Conservation (phyloP, 495 filamentous ascomycete genomes). For the Venustampulla echinocandica region DNA sequence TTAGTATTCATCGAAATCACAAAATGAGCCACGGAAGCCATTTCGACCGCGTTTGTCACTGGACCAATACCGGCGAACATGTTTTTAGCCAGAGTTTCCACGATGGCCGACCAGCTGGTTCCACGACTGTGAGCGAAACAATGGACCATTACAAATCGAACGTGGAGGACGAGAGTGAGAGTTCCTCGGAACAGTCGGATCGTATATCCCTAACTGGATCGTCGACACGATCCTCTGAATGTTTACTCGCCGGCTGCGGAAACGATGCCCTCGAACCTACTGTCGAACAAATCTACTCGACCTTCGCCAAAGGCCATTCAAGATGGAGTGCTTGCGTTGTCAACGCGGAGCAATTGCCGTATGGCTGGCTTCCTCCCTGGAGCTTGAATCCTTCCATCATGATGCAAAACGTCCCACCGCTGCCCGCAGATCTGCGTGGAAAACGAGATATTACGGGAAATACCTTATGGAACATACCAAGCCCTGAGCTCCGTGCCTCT, state of each 20-base stretch:
- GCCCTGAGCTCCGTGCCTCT: neutral
- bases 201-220: no score
- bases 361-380: neutral
- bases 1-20: no score
- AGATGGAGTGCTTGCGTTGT: constrained; percentile 1
- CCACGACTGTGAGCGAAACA: no score
- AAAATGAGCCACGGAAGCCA: no score
- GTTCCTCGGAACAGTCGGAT: no score
- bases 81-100: no score
- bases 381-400: constrained; percentile 2
- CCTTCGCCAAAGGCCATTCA: neutral
- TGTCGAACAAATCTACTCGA: neutral
- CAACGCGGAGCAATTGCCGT: neutral
- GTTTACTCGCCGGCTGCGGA: constrained; percentile 2
- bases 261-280: constrained; percentile 1
- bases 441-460: neutral
- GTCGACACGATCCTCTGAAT: no score
- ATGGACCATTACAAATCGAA: no score
- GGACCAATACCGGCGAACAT: no score
- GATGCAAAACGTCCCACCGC: neutral
- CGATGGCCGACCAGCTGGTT: no score
- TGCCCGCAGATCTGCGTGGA: neutral
- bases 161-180: no score
- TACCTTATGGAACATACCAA: neutral
- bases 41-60: no score